Conservation (phyloP, 176 grass and related monocot genomes). For the Carex scoparia region DNA sequence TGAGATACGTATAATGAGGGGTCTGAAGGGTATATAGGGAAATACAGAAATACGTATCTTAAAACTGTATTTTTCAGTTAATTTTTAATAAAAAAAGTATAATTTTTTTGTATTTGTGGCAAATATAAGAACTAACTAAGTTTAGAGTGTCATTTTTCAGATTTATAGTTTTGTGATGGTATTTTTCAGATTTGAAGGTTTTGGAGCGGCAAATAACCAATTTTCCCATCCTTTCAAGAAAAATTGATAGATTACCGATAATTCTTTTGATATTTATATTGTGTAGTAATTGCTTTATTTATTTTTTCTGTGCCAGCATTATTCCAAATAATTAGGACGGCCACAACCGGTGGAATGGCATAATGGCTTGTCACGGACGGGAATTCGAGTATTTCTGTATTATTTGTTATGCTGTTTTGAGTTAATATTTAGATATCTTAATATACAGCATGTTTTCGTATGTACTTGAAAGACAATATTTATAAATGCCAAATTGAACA, state of each 20-base stretch:
- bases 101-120: no score
- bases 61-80: no score
- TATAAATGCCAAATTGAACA: not conserved
- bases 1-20: no score
- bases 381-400: not conserved
- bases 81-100: no score
- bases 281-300: slow-evolving; percentile 7
- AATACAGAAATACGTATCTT: no score
- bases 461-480: slow-evolving; percentile 19
- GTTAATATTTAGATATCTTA: slow-evolving; percentile 11
- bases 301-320: slow-evolving; percentile 22
- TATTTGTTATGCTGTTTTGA: slow-evolving; percentile 1
- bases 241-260: not conserved
- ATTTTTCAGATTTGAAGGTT: no score
- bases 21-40: no score
- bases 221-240: no score
- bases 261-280: not conserved
- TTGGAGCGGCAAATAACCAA: no score
- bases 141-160: no score
- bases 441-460: not conserved
- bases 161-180: no score
- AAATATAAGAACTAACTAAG: no score
- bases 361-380: slow-evolving; percentile 3
- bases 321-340: slow-evolving; percentile 38
- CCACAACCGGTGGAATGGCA: slow-evolving; percentile 24